Evolutionary conservation across 2,329 filamentous ascomycete species (phyloP).

Genomic region (Colletotrichum eremochloae): DNA sequence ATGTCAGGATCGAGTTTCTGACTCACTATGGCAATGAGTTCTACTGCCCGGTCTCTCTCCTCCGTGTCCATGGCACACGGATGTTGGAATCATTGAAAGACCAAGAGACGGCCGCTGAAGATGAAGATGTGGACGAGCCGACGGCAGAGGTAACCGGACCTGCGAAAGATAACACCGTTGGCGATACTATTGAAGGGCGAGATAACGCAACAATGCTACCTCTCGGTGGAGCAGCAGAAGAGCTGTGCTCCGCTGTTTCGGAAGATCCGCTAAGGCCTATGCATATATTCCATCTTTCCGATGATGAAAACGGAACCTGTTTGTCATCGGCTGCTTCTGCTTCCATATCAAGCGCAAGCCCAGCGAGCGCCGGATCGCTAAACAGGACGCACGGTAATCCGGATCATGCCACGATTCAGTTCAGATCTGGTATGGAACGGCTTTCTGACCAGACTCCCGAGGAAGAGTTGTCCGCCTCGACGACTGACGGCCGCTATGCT

Average conservation of each 20-base stretch:
- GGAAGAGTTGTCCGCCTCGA: background rate
- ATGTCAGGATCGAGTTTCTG: constrained; percentile 90
- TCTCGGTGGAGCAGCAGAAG: background rate
- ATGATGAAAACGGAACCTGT: constrained; percentile 20
- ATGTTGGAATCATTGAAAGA: constrained; percentile 95
- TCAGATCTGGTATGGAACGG: background rate
- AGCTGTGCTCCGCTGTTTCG: background rate
- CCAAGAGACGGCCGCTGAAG: constrained; percentile 72
- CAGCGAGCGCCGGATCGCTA: background rate
- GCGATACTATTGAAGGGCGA: background rate
- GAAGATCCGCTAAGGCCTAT: constrained; percentile 10
- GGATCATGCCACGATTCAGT: background rate
- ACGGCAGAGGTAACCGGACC: background rate
- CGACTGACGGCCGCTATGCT: background rate
- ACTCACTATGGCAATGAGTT: constrained; percentile 97
- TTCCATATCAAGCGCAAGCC: background rate
- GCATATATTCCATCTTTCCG: constrained; percentile 10
- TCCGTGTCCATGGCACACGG: constrained; percentile 95
- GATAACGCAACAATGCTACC: background rate
- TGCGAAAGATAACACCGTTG: too few species aligned
- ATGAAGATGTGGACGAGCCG: constrained; percentile 68
- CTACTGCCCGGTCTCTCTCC: constrained; percentile 91
- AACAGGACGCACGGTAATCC: background rate
- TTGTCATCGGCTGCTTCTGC: background rate
- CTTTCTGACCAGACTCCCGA: background rate